A percentile compares a stretch with the other conserved stretches of the same genome.
phyloP scores from a whole-genome alignment of 2,329 filamentous ascomycete species.

The Paecilomyces dactylethromorphus region DNA sequence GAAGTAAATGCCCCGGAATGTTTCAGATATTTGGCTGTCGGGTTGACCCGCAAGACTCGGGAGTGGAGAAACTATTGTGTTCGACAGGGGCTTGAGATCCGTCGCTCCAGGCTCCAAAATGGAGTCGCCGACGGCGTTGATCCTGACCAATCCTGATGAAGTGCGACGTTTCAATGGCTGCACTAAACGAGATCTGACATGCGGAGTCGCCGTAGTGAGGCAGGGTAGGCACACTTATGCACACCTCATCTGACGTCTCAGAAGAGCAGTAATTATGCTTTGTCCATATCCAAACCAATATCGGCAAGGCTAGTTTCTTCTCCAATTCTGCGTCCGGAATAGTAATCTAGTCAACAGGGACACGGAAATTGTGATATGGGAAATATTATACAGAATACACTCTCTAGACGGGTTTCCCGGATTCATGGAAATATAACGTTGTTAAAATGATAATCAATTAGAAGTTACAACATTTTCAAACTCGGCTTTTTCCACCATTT shows the following conservation, averaged over 20 bases:
- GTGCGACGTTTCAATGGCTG: neutral
- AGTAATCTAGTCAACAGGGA: no score
- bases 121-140: neutral
- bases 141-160: neutral
- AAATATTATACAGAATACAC: neutral
- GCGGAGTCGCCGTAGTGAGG: neutral
- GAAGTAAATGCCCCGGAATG: neutral
- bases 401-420: neutral
- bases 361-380: no score
- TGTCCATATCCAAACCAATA: neutral
- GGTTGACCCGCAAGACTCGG: neutral
- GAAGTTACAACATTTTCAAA: slow-evolving; percentile 13
- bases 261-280: neutral
- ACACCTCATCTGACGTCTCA: neutral
- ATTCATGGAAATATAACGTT: neutral
- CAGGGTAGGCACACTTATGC: neutral
- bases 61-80: neutral
- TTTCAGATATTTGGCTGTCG: no score
- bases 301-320: no score
- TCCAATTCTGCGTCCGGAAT: no score
- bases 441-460: slow-evolving; percentile 12
- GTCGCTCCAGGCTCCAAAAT: neutral
- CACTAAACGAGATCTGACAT: neutral
- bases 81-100: neutral
- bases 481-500: slow-evolving; percentile 28